These are phyloP conservation scores for Suillus occidentalis DNA, from an alignment of 768 basidiomycete genomes.

Conservation along the genomic window DNA sequence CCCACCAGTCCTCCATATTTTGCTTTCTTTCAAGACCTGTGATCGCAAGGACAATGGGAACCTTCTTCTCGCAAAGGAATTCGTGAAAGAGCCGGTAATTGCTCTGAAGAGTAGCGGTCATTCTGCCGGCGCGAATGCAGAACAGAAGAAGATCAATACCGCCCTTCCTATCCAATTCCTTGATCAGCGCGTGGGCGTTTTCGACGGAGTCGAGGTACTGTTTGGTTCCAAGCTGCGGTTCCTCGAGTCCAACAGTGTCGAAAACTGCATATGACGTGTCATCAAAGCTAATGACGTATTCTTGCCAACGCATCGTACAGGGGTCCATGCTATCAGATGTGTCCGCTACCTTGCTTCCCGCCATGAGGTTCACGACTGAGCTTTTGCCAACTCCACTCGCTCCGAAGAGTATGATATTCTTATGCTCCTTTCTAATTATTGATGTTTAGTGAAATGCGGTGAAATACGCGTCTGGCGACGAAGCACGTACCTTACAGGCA, in stretches of 20 bases:
- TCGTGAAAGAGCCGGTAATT: conserved; percentile 34
- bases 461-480: too few species aligned
- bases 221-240: conserved; percentile 21
- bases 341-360: conserved; percentile 24
- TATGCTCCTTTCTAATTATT: too few species aligned
- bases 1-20: conserved; percentile 34
- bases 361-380: conserved; percentile 41
- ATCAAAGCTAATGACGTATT: conserved; percentile 29
- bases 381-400: conserved; percentile 39
- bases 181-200: conserved; percentile 35
- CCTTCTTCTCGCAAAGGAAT: conserved; percentile 10
- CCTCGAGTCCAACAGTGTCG: conserved; percentile 36
- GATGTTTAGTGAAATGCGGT: too few species aligned
- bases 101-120: conserved; percentile 22
- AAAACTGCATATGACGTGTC: conserved; percentile 25
- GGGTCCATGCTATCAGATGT: conserved; percentile 26
- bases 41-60: conserved; percentile 19
- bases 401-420: conserved; percentile 33
- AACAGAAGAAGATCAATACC: conserved; percentile 43
- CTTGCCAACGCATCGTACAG: conserved; percentile 33
- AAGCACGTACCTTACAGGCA: too few species aligned
- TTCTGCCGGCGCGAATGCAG: conserved; percentile 39
- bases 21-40: conserved; percentile 40
- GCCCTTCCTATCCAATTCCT: conserved; percentile 25
- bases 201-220: conserved; percentile 29